Evolutionary conservation across 1,284 basidiomycete genomes (phyloP).

Genomic region (Naganishia albida): DNA sequence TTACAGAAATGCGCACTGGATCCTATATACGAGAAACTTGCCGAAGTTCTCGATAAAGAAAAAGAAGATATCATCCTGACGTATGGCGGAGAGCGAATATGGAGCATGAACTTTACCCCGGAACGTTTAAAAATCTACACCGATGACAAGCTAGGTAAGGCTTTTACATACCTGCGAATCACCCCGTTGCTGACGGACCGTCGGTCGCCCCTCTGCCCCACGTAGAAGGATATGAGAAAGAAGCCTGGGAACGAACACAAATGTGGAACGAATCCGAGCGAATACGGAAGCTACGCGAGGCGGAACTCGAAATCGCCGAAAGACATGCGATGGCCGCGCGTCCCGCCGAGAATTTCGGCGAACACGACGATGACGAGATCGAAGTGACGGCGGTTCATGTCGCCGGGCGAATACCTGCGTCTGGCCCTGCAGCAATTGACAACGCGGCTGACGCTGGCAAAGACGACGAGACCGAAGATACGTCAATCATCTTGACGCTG

Average conservation of each 20-base stretch:
- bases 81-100: conserved; percentile 23
- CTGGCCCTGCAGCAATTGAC: neutral
- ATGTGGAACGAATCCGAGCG: conserved; percentile 10
- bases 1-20: conserved; percentile 25
- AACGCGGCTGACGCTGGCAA: neutral
- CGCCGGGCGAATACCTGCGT: neutral
- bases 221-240: conserved; percentile 26
- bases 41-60: conserved; percentile 23
- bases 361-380: conserved; percentile 17
- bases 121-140: conserved; percentile 24
- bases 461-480: conserved; percentile 6
- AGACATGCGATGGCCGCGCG: conserved; percentile 10
- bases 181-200: too few relatives aligned
- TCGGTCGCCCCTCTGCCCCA: too few relatives aligned
- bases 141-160: conserved; percentile 23
- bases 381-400: conserved; percentile 8
- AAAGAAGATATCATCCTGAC: conserved; percentile 27
- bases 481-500: conserved; percentile 6
- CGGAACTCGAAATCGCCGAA: conserved; percentile 14
- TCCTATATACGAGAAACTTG: conserved; percentile 27
- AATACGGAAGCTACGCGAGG: conserved; percentile 20
- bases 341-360: neutral
- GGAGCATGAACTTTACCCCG: conserved; percentile 19
- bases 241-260: conserved; percentile 23
- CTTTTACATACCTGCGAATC: too few relatives aligned